Base-by-base conservation (phyloP, 306 rosid genomes). In the Pyrus betulifolia region DNA sequence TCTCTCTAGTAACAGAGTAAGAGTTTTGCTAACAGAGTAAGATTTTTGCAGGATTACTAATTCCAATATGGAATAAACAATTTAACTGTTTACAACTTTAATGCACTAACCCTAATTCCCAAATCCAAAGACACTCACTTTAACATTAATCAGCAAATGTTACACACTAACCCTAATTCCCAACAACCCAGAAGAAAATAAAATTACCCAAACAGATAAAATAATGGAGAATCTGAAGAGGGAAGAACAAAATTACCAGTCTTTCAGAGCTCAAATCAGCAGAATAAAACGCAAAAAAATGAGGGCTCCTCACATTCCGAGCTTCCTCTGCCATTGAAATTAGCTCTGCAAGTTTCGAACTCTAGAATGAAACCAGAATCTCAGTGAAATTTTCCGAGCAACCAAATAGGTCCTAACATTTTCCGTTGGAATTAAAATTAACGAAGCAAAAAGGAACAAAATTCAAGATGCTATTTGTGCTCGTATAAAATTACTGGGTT, bases 281-380 rank as follows among this genome's bases (percentile, higher is more conserved):
- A 28, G 97, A 91, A 86, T 81, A 91, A 55, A 89, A 80, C 69
- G 86, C 84, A 74, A 85, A 91, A 87, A 93, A 93, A 80, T 85
- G 86, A 88, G 96, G 97, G 79, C 74, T 87, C 83, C 88, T 89
- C 76, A 71, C 85, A 75, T 80, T 84, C 62, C 68, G 76, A 74
- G 75, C 67, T 76, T 76, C 91, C 44, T 81, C 82, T 0, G 76
- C 97, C 96, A 85, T 89, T 18, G 79, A 75, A 64, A 69, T 52
- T 14, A 42, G 76, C 11, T 64, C 21, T 77, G 69, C 27, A 63
- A 35, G 62, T 74, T 30, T 72, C 31, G 0, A 73, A 22, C 66
- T 8, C 12, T 19, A 19, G 31, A 58, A 69, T 35, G 70, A 9
- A 67, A 67, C 8, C 40, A 67, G 76, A 8, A 9, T 78, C 18